Evolutionary conservation across 192 early-diverging fungal genomes (phyloP).

Genomic region (Backusella circina): DNA sequence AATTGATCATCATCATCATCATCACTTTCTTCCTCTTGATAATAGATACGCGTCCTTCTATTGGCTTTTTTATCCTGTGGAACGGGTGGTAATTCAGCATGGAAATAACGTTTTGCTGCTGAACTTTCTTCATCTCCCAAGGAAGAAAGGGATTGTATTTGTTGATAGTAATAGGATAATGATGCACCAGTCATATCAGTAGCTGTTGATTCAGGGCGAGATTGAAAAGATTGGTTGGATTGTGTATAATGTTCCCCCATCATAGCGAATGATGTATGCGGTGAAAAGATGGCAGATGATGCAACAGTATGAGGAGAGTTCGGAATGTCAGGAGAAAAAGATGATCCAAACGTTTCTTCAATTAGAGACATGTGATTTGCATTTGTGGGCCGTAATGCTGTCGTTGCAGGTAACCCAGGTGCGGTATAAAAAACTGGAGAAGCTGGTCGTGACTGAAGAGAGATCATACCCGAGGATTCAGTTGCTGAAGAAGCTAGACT

Average conservation of each 20-base stretch:
- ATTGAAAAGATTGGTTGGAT: neutral
- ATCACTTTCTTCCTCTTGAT: constrained; percentile 6
- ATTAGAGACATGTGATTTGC: neutral
- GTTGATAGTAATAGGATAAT: neutral
- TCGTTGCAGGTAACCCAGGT: neutral
- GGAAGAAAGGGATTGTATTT: neutral
- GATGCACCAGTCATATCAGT: neutral
- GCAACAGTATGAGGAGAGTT: neutral
- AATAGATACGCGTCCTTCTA: neutral
- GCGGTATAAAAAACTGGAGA: neutral
- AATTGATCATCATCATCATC: neutral
- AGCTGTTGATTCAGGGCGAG: neutral
- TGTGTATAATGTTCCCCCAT: neutral
- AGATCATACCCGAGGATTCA: neutral
- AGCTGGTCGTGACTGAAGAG: neutral
- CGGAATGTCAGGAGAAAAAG: neutral
- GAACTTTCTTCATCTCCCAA: neutral
- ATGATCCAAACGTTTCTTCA: neutral
- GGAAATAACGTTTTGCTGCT: neutral
- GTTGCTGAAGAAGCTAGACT: neutral
- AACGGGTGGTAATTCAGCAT: constrained; percentile 20
- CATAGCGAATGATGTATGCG: neutral
- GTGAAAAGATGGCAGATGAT: neutral
- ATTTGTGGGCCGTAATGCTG: neutral
- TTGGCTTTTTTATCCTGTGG: neutral